Evolutionary conservation across 805 yeast species (phyloP).

Genomic region (Saturnispora saitoi): DNA sequence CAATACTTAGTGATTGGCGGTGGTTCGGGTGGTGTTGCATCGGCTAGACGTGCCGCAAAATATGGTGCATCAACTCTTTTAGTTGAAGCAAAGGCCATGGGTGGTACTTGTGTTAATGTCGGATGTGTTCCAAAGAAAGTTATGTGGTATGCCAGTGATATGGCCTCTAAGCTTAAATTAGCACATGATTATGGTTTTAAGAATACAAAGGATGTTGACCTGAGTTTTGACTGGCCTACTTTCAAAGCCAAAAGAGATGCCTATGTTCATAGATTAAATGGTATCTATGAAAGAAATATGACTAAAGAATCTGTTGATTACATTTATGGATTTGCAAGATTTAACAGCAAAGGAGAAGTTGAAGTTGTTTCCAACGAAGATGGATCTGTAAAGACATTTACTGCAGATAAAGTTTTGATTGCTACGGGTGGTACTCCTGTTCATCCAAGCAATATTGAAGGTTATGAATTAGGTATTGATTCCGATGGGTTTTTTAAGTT

Average conservation of each 20-base stretch:
- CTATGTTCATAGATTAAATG: constrained; percentile 77
- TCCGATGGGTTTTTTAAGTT: constrained; percentile 89
- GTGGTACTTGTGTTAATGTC: constrained; percentile 93
- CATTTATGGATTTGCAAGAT: constrained; percentile 78
- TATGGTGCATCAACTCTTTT: constrained; percentile 84
- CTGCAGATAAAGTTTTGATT: constrained; percentile 76
- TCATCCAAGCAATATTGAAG: constrained; percentile 61
- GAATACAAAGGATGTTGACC: constrained; percentile 57
- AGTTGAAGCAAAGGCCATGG: constrained; percentile 74
- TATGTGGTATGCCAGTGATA: constrained; percentile 96
- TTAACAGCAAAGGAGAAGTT: constrained; percentile 61
- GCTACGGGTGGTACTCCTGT: constrained; percentile 92
- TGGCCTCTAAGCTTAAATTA: constrained; percentile 65
- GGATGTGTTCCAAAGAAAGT: constrained; percentile 99
- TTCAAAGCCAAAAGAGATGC: constrained; percentile 90
- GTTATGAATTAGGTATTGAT: constrained; percentile 73
- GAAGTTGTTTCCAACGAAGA: constrained; percentile 69
- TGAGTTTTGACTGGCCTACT: constrained; percentile 82
- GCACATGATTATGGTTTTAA: constrained; percentile 80
- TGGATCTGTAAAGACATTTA: constrained; percentile 39
- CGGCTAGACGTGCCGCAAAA: constrained; percentile 91
- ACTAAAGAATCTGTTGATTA: constrained; percentile 83
- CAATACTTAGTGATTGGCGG: constrained; percentile 96
- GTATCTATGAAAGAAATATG: constrained; percentile 85
- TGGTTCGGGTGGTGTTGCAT: constrained; percentile 99